Conservation (phyloP, 805 yeast species). For the Candida pini region DNA sequence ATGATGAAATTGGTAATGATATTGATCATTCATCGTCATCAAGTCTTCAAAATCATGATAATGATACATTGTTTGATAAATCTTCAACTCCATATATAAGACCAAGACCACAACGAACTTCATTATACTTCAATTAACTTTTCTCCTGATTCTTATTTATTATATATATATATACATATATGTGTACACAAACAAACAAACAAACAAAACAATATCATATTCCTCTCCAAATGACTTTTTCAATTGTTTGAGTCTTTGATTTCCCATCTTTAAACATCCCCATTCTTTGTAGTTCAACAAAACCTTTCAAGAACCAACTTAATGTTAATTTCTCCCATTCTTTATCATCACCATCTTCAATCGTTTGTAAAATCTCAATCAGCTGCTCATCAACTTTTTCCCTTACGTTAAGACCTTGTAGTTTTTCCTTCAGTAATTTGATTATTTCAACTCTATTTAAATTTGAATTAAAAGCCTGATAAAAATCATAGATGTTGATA, state of each 20-base stretch:
- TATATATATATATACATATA: too few species aligned
- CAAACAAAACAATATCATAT: background rate
- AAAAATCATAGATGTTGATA: slow-evolving; percentile 32
- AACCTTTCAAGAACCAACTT: slow-evolving; percentile 70
- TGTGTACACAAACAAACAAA: too few species aligned
- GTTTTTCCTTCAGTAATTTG: slow-evolving; percentile 8
- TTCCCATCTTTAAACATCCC: slow-evolving; percentile 64
- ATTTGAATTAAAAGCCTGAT: slow-evolving; percentile 31
- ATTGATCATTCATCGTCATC: too few species aligned
- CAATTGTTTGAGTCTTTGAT: slow-evolving; percentile 59
- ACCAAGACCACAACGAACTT: slow-evolving; percentile 13
- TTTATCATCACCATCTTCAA: slow-evolving; percentile 26
- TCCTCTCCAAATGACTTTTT: slow-evolving; percentile 71
- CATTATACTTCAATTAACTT: slow-evolving; percentile 14
- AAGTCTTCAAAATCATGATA: too few species aligned
- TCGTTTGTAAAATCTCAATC: background rate
- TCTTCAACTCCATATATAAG: background rate
- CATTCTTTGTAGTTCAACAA: slow-evolving; percentile 61
- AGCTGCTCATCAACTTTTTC: background rate
- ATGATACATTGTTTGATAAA: background rate
- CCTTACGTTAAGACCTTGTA: too few species aligned
- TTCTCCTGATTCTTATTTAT: background rate
- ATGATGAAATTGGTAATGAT: background rate
- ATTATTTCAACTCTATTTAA: slow-evolving; percentile 15
- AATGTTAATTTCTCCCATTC: slow-evolving; percentile 62